These are phyloP conservation scores for Boehmeria nivea DNA, from an alignment of 306 rosid genomes.

Conservation along the genomic window DNA sequence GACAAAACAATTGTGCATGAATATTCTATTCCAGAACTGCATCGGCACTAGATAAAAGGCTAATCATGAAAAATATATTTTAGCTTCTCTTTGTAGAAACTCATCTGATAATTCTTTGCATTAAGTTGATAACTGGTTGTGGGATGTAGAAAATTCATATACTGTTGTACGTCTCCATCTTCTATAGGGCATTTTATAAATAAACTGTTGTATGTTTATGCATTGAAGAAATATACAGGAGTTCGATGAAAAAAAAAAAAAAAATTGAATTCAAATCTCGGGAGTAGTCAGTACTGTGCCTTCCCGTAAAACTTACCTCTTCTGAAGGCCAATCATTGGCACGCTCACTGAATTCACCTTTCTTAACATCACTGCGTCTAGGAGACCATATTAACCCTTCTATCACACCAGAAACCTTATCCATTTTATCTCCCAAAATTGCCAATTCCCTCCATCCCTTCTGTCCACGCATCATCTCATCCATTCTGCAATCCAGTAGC, in stretches of 20 bases:
- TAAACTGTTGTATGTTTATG: too few relatives aligned
- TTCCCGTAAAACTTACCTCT: slow-evolving; percentile 53
- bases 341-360: slow-evolving; percentile 30
- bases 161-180: too few relatives aligned
- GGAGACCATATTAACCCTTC: slow-evolving; percentile 85
- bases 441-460: slow-evolving; percentile 98
- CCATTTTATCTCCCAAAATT: slow-evolving; percentile 77
- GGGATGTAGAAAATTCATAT: too few relatives aligned
- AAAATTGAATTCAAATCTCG: not conserved
- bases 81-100: too few relatives aligned
- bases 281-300: slow-evolving; percentile 15
- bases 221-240: too few relatives aligned
- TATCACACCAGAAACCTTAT: slow-evolving; percentile 72
- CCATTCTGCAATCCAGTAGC: slow-evolving; percentile 63
- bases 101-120: too few relatives aligned
- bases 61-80: too few relatives aligned
- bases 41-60: too few relatives aligned
- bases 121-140: too few relatives aligned
- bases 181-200: too few relatives aligned
- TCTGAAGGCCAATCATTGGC: slow-evolving; percentile 72
- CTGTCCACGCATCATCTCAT: slow-evolving; percentile 96
- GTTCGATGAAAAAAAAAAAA: slow-evolving; percentile 17
- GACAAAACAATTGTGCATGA: too few relatives aligned
- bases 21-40: too few relatives aligned
- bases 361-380: slow-evolving; percentile 36